Percentiles rank a stretch among this genome's conserved stretches.
These are phyloP conservation scores for Purpureocillium lavendulum DNA, from an alignment of 2,329 filamentous ascomycete species.

Conservation along the genomic window DNA sequence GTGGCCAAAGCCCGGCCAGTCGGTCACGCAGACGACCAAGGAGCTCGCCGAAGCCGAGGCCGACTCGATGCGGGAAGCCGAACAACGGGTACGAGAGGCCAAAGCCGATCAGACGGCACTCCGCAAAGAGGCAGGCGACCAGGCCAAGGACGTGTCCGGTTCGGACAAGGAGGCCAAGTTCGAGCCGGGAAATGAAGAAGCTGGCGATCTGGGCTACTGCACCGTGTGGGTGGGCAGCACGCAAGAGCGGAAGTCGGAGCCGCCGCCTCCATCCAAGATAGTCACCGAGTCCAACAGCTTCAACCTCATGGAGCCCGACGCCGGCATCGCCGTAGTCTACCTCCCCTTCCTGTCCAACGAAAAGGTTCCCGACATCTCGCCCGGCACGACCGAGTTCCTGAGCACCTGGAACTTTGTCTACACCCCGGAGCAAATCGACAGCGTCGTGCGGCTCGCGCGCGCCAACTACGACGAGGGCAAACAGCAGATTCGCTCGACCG, in stretches of 20 bases:
- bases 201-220: slow-evolving; percentile 74
- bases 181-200: slow-evolving; percentile 32
- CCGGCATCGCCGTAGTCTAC: slow-evolving; percentile 84
- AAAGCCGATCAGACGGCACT: slow-evolving; percentile 33
- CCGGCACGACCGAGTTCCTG: slow-evolving; percentile 74
- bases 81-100: slow-evolving; percentile 55
- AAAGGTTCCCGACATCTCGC: slow-evolving; percentile 73
- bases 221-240: slow-evolving; percentile 91
- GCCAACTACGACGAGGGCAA: slow-evolving; percentile 82
- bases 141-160: slow-evolving; percentile 12
- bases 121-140: slow-evolving; percentile 15
- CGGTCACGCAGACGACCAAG: slow-evolving; percentile 49
- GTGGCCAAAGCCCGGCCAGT: slow-evolving; percentile 64
- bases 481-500: slow-evolving; percentile 67
- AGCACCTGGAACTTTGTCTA: slow-evolving; percentile 99
- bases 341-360: slow-evolving; percentile 82
- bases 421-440: slow-evolving; percentile 80
- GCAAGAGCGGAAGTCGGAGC: slow-evolving; percentile 55
- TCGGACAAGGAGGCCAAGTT: slow-evolving; percentile 25
- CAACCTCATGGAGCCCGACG: slow-evolving; percentile 61
- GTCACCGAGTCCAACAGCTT: slow-evolving; percentile 58
- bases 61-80: slow-evolving; percentile 49
- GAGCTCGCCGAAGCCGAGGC: slow-evolving; percentile 61
- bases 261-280: slow-evolving; percentile 42
- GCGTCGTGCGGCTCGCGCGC: slow-evolving; percentile 69